These are phyloP conservation scores for Penicillium robsamsonii DNA, from an alignment of 495 filamentous ascomycete species.

Conservation along the genomic window DNA sequence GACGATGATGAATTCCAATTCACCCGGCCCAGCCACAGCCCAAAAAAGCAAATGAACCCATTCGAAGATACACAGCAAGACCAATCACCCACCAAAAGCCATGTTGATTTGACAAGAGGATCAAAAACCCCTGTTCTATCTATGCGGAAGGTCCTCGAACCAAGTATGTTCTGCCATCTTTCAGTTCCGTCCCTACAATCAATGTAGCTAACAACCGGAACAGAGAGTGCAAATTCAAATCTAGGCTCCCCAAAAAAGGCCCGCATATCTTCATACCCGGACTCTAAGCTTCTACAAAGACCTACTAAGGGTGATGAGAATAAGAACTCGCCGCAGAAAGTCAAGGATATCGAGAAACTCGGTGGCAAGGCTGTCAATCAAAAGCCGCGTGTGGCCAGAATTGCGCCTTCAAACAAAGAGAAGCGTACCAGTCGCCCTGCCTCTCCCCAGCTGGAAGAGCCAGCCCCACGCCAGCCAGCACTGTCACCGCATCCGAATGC, in stretches of 20 bases:
- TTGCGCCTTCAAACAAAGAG: slow-evolving; percentile 13
- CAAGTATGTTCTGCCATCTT: slow-evolving; percentile 48
- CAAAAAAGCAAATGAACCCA: slow-evolving; percentile 11
- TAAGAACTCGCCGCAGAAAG: slow-evolving; percentile 18
- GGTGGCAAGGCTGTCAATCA: slow-evolving; percentile 5
- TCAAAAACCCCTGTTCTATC: slow-evolving; percentile 15
- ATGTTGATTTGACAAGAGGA: slow-evolving; percentile 19
- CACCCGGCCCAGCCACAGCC: slow-evolving; percentile 26
- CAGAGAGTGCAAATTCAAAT: slow-evolving; percentile 56
- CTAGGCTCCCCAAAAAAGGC: slow-evolving; percentile 31
- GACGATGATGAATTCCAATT: slow-evolving; percentile 54
- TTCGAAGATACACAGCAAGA: slow-evolving; percentile 14
- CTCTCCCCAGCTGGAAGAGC: slow-evolving; percentile 15
- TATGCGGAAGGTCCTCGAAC: slow-evolving; percentile 56
- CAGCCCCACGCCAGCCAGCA: slow-evolving; percentile 1
- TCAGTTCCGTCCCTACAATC: not conserved
- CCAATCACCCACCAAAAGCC: slow-evolving; percentile 20
- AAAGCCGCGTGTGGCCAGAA: slow-evolving; percentile 13
- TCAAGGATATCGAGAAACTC: slow-evolving; percentile 14
- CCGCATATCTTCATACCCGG: slow-evolving; percentile 11
- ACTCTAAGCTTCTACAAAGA: slow-evolving; percentile 15
- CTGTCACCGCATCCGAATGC: slow-evolving; percentile 7
- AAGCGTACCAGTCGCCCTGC: slow-evolving; percentile 14
- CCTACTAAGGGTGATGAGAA: slow-evolving; percentile 16
- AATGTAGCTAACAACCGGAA: slow-evolving; percentile 24